These are phyloP conservation scores for Auriscalpium microsporum DNA, from an alignment of 768 basidiomycete genomes.

Conservation along the genomic window DNA sequence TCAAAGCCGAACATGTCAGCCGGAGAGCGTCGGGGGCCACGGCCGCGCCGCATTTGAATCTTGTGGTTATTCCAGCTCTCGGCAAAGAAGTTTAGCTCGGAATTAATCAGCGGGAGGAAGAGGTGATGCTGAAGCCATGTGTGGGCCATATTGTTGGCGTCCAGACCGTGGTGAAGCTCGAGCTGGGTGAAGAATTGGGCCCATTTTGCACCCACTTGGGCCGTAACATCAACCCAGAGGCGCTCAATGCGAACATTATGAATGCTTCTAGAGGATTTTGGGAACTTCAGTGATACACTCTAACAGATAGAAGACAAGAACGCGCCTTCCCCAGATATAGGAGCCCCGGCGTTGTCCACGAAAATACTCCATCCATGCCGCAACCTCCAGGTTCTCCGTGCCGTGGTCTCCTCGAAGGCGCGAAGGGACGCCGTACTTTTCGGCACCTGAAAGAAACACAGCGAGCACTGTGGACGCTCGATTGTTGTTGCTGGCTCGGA, in stretches of 20 bases:
- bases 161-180: constrained; percentile 18
- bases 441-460: neutral
- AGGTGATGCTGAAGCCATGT: constrained; percentile 23
- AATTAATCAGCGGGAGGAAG: constrained; percentile 18
- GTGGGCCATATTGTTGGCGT: constrained; percentile 14
- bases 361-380: constrained; percentile 17
- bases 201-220: constrained; percentile 19
- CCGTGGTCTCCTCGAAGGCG: constrained; percentile 22
- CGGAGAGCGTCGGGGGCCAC: constrained; percentile 15
- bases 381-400: constrained; percentile 20
- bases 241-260: constrained; percentile 22
- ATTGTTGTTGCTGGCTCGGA: constrained; percentile 22
- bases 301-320: neutral
- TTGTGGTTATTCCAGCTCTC: constrained; percentile 19
- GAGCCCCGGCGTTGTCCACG: constrained; percentile 16
- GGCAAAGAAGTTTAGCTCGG: constrained; percentile 4
- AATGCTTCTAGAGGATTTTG: constrained; percentile 11
- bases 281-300: neutral
- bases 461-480: constrained; percentile 13
- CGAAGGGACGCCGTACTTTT: constrained; percentile 9
- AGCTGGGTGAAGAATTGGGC: constrained; percentile 14
- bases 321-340: constrained; percentile 21
- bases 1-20: constrained; percentile 19
- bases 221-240: constrained; percentile 20
- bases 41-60: constrained; percentile 1